Percentiles rank a stretch among this genome's conserved stretches.
These are phyloP conservation scores for Ceratocystiopsis brevicomis DNA, from an alignment of 2,329 filamentous ascomycete species.

Conservation along the genomic window DNA sequence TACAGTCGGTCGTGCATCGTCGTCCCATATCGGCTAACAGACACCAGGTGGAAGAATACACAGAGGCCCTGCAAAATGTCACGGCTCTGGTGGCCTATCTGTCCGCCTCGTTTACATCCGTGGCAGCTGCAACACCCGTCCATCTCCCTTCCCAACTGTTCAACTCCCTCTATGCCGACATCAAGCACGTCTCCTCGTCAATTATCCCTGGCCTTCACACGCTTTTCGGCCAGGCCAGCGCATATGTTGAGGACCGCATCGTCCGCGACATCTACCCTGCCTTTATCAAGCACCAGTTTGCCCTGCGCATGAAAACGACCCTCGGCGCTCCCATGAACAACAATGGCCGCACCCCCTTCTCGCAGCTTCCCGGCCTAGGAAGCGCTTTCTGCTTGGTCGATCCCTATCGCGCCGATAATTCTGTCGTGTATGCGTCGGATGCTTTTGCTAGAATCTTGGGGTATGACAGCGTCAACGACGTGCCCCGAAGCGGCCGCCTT, in stretches of 20 bases:
- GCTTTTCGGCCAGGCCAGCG: conserved; percentile 21
- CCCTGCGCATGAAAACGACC: conserved; percentile 23
- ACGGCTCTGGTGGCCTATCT: conserved; percentile 19
- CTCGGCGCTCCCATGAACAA: conserved; percentile 16
- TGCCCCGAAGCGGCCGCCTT: conserved; percentile 28
- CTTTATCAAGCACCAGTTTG: conserved; percentile 31
- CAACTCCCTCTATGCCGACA: conserved; percentile 24
- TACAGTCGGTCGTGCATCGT: neutral
- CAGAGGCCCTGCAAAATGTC: conserved; percentile 21
- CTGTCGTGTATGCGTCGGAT: conserved; percentile 30
- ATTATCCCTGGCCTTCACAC: conserved; percentile 26
- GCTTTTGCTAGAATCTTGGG: conserved; percentile 29
- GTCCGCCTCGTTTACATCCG: conserved; percentile 17
- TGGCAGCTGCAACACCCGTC: conserved; percentile 22
- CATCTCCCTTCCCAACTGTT: conserved; percentile 23
- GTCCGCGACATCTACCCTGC: conserved; percentile 26
- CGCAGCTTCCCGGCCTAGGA: conserved; percentile 26
- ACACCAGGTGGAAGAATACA: conserved; percentile 25
- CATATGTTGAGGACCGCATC: conserved; percentile 22
- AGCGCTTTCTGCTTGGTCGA: conserved; percentile 40
- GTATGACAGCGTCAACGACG: conserved; percentile 26
- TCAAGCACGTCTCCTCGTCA: conserved; percentile 25
- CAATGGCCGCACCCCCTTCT: neutral
- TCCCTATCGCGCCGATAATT: conserved; percentile 28
- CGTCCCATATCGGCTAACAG: conserved; percentile 7